A percentile compares a stretch with the other conserved stretches of the same genome.
phyloP scores from a whole-genome alignment of 352 stramenopile species.

The Elongisporangium prolatum region DNA sequence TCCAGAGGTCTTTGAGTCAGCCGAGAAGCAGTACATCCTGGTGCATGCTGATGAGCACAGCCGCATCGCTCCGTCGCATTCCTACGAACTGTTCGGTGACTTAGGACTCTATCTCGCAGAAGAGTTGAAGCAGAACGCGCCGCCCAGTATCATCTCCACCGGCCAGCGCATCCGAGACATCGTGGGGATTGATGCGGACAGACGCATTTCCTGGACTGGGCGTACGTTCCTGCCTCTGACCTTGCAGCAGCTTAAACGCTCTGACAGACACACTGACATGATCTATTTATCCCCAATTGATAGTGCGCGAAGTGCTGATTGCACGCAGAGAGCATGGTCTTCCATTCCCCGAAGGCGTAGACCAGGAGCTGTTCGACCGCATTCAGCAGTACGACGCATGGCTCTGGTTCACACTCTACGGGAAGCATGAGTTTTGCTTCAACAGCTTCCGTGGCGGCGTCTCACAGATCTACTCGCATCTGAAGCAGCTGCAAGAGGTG shows the following conservation, averaged over 20 bases:
- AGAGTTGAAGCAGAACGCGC: slow-evolving; percentile 46
- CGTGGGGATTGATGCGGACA: slow-evolving; percentile 26
- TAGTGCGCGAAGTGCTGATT: slow-evolving; percentile 74
- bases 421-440: slow-evolving; percentile 59
- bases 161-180: slow-evolving; percentile 38
- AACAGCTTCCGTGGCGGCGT: slow-evolving; percentile 56
- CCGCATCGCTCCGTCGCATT: slow-evolving; percentile 51
- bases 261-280: not conserved
- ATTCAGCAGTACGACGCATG: slow-evolving; percentile 65
- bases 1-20: slow-evolving; percentile 29
- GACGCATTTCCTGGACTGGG: slow-evolving; percentile 59
- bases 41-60: slow-evolving; percentile 51
- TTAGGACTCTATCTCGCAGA: slow-evolving; percentile 42
- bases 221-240: slow-evolving; percentile 25
- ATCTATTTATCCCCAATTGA: not conserved
- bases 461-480: slow-evolving; percentile 43
- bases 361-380: slow-evolving; percentile 50
- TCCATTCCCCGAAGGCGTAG: slow-evolving; percentile 44
- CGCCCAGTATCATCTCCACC: slow-evolving; percentile 27
- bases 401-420: slow-evolving; percentile 74
- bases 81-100: slow-evolving; percentile 57
- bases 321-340: slow-evolving; percentile 59
- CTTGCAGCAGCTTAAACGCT: not conserved
- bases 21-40: slow-evolving; percentile 10
- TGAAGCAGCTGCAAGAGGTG: slow-evolving; percentile 39